Base-by-base conservation (phyloP, 495 filamentous ascomycete species). In the Bacidia rubella region DNA sequence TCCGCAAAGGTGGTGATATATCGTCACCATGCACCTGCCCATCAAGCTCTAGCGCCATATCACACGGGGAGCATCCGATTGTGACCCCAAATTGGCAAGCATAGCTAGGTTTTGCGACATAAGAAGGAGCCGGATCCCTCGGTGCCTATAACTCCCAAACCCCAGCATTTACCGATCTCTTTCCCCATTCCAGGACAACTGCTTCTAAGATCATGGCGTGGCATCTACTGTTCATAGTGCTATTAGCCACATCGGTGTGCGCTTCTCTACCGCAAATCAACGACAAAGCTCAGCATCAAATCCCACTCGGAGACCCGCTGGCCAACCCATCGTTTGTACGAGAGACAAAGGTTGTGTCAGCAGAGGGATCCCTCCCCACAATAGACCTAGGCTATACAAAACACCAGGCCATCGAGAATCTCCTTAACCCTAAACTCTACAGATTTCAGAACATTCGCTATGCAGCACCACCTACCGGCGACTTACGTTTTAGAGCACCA, bases 371-470 rank as follows among this genome's bases (percentile, higher is more conserved):
- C 21, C 21, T 73, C 21, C 75, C 75, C 2, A 57, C 68, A 20
- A 70, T 77, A 26, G 74, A 78, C 53, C 63, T 77, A 9, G 71
- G 70, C 40, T 77, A 78, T 56, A 64, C 71, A 49, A 40, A 68
- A 11, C 70, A 78, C 29, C 73, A 68, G 57, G 75, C 75, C 10
- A 39, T 39, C 32, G 32, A 39, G 32, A 39, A 39, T 39, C 32
- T 39, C n/a, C 32, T 39, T 39, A 39, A 39, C 32, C 32, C 32
- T 39, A 39, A 39, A 39, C 32, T 70, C 56, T 81, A 79, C 54
- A 79, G 75, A 52, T 81, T 81, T 64, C 69, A 64, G 32, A 79
- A 80, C 50, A 79, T 82, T 56, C 72, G 76, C 23, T 82, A 76
- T 62, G 77, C 74, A 5, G 72, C 72, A 17, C 74, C 77, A 10